A percentile compares a stretch with the other conserved stretches of the same genome.
phyloP scores from a whole-genome alignment of 1,284 basidiomycete genomes.

The Golubevia pallescens region DNA sequence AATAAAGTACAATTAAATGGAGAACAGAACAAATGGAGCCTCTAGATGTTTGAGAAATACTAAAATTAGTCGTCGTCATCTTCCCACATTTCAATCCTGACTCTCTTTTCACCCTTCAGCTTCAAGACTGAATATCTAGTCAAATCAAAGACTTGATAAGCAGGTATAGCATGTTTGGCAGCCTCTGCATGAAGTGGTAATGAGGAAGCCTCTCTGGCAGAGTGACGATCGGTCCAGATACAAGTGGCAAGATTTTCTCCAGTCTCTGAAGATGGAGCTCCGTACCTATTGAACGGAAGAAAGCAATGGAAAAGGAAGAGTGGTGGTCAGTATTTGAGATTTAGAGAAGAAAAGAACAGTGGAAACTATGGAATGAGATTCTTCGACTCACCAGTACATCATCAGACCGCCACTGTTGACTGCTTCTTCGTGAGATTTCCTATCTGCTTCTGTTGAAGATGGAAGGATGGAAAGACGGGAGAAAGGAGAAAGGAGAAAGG shows the following conservation, averaged over 20 bases:
- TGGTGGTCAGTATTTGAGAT: no score
- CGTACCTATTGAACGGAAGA: constrained; percentile 18
- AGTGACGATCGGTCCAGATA: constrained; percentile 38
- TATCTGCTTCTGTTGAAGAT: constrained; percentile 46
- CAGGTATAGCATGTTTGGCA: constrained; percentile 21
- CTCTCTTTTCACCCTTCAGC: constrained; percentile 10
- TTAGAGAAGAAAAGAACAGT: no score
- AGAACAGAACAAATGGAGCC: no score
- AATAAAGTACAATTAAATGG: no score
- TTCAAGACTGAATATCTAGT: constrained; percentile 36
- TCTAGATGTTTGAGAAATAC: no score
- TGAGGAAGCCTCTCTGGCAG: constrained; percentile 22
- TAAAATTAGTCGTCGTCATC: constrained; percentile 2
- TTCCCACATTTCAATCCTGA: constrained; percentile 34
- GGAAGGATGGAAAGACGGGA: no score
- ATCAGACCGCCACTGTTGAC: constrained; percentile 38
- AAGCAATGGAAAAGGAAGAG: not conserved
- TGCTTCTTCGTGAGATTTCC: constrained; percentile 47
- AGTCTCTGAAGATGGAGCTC: constrained; percentile 24
- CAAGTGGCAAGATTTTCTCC: constrained; percentile 54
- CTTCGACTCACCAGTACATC: constrained; percentile 46
- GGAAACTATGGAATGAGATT: no score
- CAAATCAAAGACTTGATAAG: constrained; percentile 39
- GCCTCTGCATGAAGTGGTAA: constrained; percentile 35
- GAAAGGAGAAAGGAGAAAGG: no score